Evolutionary conservation across 495 filamentous ascomycete species (phyloP).

Genomic region (Cenococcum geophilum): DNA sequence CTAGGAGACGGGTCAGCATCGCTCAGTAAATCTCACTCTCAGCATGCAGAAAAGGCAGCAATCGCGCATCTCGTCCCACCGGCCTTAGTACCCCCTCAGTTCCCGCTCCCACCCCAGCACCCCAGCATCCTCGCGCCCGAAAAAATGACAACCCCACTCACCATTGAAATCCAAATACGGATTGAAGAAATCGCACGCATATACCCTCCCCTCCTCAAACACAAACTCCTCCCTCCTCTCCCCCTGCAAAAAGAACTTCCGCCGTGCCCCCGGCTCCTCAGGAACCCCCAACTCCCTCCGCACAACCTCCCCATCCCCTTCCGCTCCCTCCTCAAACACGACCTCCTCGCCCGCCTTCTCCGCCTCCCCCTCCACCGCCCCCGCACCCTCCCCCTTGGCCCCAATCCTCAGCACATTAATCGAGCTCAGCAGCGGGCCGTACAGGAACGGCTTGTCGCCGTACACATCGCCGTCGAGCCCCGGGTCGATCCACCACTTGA

Average conservation of each 20-base stretch:
- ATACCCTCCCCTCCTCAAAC: slow-evolving; percentile 55
- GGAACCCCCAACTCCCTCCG: slow-evolving; percentile 30
- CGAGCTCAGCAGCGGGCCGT: slow-evolving; percentile 64
- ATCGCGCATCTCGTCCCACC: too few relatives aligned
- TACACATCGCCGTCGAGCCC: slow-evolving; percentile 80
- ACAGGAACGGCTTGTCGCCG: slow-evolving; percentile 74
- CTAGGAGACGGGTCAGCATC: slow-evolving; percentile 30
- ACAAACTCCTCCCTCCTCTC: slow-evolving; percentile 45
- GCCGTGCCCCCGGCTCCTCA: slow-evolving; percentile 26
- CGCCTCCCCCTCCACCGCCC: slow-evolving; percentile 10
- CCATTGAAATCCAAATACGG: slow-evolving; percentile 77
- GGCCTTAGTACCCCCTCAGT: too few relatives aligned
- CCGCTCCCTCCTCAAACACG: slow-evolving; percentile 60
- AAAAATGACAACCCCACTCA: slow-evolving; percentile 26
- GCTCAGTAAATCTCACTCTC: too few relatives aligned
- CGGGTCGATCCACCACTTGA: slow-evolving; percentile 84
- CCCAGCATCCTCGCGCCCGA: too few relatives aligned
- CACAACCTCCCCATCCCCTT: slow-evolving; percentile 50
- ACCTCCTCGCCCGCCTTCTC: slow-evolving; percentile 37
- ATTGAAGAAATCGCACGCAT: slow-evolving; percentile 82
- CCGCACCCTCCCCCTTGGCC: slow-evolving; percentile 31
- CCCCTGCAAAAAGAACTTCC: slow-evolving; percentile 34
- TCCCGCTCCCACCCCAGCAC: too few relatives aligned
- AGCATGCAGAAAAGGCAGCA: too few relatives aligned
- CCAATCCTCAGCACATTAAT: slow-evolving; percentile 69